Base-by-base conservation (phyloP, 305 asterid genomes). In the Fraxinus greggii region DNA sequence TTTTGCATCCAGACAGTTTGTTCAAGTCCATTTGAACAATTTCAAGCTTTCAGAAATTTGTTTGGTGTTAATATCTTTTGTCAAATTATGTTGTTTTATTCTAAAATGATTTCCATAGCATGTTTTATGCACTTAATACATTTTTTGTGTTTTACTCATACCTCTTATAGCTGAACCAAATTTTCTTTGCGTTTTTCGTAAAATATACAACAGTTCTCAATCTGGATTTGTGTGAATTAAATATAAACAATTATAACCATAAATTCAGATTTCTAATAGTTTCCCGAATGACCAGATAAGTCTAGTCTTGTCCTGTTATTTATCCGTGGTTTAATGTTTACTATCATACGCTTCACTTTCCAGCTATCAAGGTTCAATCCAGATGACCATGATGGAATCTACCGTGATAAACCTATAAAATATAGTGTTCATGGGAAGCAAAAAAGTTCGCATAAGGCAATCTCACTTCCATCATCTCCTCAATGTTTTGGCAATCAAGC, bases 401-500 rank as follows among this genome's bases (percentile, higher is more conserved):
- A 80, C 81, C 87, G 81, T 78, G 91, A 86, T 87, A 90, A 89
- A 86, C 86, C 86, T 76, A 85, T 69, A 79, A 80, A 90, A 75
- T 81, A 88, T 83, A 85, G 86, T 84, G 87, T 84, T 81, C 92
- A 85, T 77, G 79, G 83, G 84, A 92, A 89, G 81, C 91, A 88
- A 79, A 81, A 19, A 56, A 19, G 67, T 56, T 56, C 67, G 4
- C 67, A 56, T 0, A 56, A 88, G 86, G 94, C 98, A 84, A 89
- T 91, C 76, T 91, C 97, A 31, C 84, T 94, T 89, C 98, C 97
- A 84, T 92, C 97, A 78, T 92, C 98, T 76, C 96, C 96, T 85
- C 93, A 88, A 32, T 89, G 79, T 78, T 87, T 88, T 76, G 79
- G 86, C 83, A 80, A 82, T 78, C 88, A 87, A 86, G 86, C 86